Percentiles rank a stretch among this genome's conserved stretches.
Conservation (phyloP, 2,329 filamentous ascomycete species). For the Colletotrichum lindemuthianum region DNA sequence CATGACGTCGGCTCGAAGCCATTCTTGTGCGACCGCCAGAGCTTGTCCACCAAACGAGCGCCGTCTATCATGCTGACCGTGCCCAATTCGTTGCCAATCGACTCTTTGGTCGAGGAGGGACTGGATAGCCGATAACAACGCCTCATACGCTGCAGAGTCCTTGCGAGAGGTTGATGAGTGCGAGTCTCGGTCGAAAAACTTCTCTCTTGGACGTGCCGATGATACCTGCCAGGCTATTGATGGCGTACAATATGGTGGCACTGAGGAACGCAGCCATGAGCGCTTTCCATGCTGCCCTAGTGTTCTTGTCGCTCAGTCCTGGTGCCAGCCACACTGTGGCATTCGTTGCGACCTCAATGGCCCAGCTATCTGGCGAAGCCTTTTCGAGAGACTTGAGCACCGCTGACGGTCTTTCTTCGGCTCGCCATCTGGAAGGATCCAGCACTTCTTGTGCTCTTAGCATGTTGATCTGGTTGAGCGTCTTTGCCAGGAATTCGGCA, state of each 20-base stretch:
- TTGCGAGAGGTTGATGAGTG: not conserved
- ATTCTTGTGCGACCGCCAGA: not conserved
- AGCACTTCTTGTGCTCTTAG: not conserved
- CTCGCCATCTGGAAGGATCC: not conserved
- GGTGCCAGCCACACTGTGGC: not conserved
- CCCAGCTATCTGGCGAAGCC: slow-evolving; percentile 1
- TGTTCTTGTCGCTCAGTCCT: not conserved
- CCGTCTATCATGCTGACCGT: slow-evolving; percentile 28
- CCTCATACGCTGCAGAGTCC: not conserved
- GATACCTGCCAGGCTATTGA: slow-evolving; percentile 2
- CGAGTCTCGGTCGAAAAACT: accelerated
- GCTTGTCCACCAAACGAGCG: slow-evolving; percentile 12
- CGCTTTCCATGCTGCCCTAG: not conserved
- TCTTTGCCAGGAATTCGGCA: slow-evolving; percentile 2
- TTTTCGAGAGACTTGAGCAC: not conserved
- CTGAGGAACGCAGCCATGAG: slow-evolving; percentile 11
- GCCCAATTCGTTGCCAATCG: slow-evolving; percentile 18
- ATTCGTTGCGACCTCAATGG: not conserved
- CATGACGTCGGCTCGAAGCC: not conserved
- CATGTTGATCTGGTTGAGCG: slow-evolving; percentile 7
- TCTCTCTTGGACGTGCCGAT: not conserved
- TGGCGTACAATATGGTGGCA: not conserved
- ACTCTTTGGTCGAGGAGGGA: slow-evolving; percentile 15
- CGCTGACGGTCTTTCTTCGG: not conserved
- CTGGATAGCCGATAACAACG: not conserved